Conservation (phyloP, 495 filamentous ascomycete species). For the Aspergillus taichungensis region DNA sequence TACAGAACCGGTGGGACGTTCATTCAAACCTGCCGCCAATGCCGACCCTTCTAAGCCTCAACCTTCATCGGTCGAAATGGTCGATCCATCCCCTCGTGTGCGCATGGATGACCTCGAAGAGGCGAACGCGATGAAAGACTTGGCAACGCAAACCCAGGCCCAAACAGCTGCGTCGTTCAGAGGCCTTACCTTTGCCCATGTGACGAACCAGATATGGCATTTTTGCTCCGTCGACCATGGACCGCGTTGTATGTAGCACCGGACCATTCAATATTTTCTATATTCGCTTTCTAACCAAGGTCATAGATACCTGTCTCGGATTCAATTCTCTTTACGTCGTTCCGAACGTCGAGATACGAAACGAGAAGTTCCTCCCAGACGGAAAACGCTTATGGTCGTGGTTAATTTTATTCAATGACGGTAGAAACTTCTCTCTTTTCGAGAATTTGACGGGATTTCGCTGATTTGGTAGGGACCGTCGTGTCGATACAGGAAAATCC, state of each 20-base stretch:
- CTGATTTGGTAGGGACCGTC: constrained; percentile 47
- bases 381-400: constrained; percentile 66
- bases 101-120: constrained; percentile 28
- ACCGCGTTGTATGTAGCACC: constrained; percentile 34
- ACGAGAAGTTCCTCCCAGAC: constrained; percentile 45
- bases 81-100: constrained; percentile 2
- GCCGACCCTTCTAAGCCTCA: constrained; percentile 6
- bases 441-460: not conserved
- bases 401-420: constrained; percentile 74
- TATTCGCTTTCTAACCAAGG: constrained; percentile 1
- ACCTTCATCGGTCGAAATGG: constrained; percentile 5
- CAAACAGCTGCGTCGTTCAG: constrained; percentile 19
- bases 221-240: constrained; percentile 56
- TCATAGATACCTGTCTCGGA: constrained; percentile 65
- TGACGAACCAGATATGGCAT: constrained; percentile 57
- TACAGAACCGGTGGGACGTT: constrained; percentile 37
- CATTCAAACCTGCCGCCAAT: constrained; percentile 8
- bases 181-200: constrained; percentile 33
- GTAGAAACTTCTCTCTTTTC: constrained; percentile 31
- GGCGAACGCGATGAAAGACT: constrained; percentile 18
- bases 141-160: constrained; percentile 14
- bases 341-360: constrained; percentile 21
- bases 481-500: constrained; percentile 71
- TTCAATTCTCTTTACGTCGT: constrained; percentile 70
- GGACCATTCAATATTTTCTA: not conserved